Percentiles rank a stretch among this genome's conserved stretches.
Evolutionary conservation across 768 basidiomycete species (phyloP).

Genomic region (Mycena maculata): DNA sequence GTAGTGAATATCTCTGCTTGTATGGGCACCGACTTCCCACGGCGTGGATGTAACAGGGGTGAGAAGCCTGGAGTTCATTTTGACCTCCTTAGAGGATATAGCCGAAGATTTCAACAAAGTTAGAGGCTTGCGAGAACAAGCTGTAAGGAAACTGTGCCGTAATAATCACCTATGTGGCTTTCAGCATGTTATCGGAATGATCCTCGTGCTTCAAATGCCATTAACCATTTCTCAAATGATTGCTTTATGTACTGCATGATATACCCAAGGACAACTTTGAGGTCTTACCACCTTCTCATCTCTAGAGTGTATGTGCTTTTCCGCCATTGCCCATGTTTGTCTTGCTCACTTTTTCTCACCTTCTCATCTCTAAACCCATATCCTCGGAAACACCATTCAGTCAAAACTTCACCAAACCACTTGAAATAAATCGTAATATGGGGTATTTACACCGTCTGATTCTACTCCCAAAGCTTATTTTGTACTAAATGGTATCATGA

Average conservation of each 20-base stretch:
- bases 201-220: conserved; percentile 7
- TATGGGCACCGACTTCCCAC: no score
- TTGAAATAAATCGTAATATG: no score
- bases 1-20: no score
- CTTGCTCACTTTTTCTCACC: background rate
- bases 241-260: conserved; percentile 14
- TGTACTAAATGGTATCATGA: no score
- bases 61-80: conserved; percentile 8
- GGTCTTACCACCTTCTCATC: background rate
- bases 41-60: no score
- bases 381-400: no score
- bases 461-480: no score
- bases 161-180: background rate
- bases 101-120: background rate
- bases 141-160: background rate
- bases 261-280: background rate
- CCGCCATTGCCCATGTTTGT: background rate
- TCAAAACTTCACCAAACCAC: no score
- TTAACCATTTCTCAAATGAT: conserved; percentile 13
- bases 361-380: background rate
- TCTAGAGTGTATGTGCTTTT: conserved; percentile 1
- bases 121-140: background rate
- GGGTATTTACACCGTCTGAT: no score
- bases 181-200: conserved; percentile 10
- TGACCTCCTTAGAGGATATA: conserved; percentile 17